These are phyloP conservation scores for Penicillium verhagenii DNA, from an alignment of 495 filamentous ascomycete genomes.

Conservation along the genomic window DNA sequence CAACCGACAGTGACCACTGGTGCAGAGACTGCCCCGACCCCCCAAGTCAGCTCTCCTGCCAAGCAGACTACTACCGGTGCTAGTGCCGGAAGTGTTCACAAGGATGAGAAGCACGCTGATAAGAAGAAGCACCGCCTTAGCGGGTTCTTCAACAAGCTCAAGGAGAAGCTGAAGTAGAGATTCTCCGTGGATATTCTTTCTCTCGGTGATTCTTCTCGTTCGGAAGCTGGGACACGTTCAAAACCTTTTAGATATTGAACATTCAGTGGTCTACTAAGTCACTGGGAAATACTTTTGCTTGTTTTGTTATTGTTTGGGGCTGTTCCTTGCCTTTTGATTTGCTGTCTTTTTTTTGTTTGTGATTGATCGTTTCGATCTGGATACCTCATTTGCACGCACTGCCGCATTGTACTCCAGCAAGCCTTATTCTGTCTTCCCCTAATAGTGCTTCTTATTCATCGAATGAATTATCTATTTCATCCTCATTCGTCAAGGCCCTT, in stretches of 20 bases:
- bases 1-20: slow-evolving; percentile 21
- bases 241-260: slow-evolving; percentile 2
- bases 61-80: slow-evolving; percentile 9
- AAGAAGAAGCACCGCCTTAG: slow-evolving; percentile 49
- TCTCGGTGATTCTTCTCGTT: neutral
- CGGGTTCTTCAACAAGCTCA: slow-evolving; percentile 49
- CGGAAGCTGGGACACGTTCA: neutral
- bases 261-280: neutral
- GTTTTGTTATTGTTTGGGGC: neutral
- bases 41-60: slow-evolving; percentile 18
- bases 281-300: neutral
- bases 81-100: slow-evolving; percentile 17
- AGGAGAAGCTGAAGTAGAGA: slow-evolving; percentile 47
- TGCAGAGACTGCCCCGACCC: slow-evolving; percentile 18
- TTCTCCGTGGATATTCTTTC: neutral
- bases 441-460: slow-evolving; percentile 15
- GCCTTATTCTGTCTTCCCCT: slow-evolving; percentile 10
- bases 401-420: slow-evolving; percentile 29
- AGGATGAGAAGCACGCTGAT: too few species aligned
- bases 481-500: too few species aligned
- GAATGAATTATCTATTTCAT: neutral
- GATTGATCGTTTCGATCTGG: slow-evolving; percentile 21
- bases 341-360: slow-evolving; percentile 3
- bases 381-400: slow-evolving; percentile 30
- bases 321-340: neutral